These are phyloP conservation scores for Pisolithus thermaeus DNA, from an alignment of 1,284 basidiomycete genomes.

Conservation along the genomic window DNA sequence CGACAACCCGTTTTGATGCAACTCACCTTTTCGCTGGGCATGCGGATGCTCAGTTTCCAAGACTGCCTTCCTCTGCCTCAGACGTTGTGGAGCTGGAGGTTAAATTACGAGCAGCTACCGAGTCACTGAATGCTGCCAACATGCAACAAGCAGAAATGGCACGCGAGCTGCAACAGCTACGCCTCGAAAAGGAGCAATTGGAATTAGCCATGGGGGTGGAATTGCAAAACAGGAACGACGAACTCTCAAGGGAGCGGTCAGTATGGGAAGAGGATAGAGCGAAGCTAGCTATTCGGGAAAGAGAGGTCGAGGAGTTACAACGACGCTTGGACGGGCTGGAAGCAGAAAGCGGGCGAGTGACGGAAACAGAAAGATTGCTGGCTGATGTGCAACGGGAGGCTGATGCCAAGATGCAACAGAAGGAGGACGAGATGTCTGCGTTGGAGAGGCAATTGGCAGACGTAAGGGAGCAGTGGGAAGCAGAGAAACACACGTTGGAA, in stretches of 20 bases:
- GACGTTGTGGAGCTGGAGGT: conserved; percentile 47
- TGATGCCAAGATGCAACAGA: conserved; percentile 34
- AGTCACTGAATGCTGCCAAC: conserved; percentile 49
- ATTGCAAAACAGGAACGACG: conserved; percentile 45
- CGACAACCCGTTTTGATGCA: conserved; percentile 63
- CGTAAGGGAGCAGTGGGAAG: conserved; percentile 50
- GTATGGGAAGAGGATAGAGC: conserved; percentile 51
- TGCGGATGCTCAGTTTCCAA: conserved; percentile 49
- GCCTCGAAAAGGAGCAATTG: conserved; percentile 59
- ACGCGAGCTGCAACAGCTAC: conserved; percentile 53
- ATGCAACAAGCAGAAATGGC: conserved; percentile 56
- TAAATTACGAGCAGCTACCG: conserved; percentile 53
- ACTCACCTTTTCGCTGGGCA: conserved; percentile 79
- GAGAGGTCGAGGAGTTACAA: conserved; percentile 43
- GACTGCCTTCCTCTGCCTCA: conserved; percentile 30
- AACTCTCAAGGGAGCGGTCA: conserved; percentile 43
- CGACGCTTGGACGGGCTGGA: conserved; percentile 40
- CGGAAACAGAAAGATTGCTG: conserved; percentile 35
- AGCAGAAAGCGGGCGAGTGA: conserved; percentile 37
- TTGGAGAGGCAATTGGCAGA: conserved; percentile 47
- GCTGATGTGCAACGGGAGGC: conserved; percentile 32
- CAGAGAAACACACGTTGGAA: conserved; percentile 47
- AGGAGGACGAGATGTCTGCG: conserved; percentile 45
- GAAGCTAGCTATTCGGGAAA: conserved; percentile 37
- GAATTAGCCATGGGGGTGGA: conserved; percentile 60